Percentiles rank a stretch among this genome's conserved stretches.
Conservation (phyloP, 345 rosid genomes). For the Moringa oleifera region DNA sequence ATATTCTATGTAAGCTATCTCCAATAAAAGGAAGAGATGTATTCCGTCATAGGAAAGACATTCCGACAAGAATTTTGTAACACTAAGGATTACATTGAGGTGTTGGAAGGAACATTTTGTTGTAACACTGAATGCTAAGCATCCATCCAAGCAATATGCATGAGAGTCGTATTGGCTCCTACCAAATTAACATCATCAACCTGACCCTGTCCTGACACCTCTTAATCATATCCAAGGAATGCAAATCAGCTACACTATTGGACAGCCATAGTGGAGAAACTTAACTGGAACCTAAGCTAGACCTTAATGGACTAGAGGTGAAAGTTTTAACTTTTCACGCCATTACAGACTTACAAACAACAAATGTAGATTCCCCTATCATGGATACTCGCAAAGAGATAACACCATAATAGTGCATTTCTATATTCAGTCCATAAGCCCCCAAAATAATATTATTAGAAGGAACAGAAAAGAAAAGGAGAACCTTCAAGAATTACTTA, state of each 20-base stretch:
- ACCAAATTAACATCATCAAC: constrained; percentile 1
- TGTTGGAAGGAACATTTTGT: neutral
- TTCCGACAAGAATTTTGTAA: neutral
- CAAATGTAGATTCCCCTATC: too few species aligned
- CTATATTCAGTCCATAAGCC: too few species aligned
- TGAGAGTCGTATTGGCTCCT: neutral
- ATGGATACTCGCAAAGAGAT: too few species aligned
- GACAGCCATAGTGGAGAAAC: neutral
- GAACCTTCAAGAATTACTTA: too few species aligned
- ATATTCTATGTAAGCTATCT: constrained; percentile 8
- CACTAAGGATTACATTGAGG: neutral
- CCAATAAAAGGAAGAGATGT: constrained; percentile 1
- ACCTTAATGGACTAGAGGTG: neutral
- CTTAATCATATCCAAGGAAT: constrained; percentile 1
- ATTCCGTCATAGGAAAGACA: constrained; percentile 6
- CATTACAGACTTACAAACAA: too few species aligned
- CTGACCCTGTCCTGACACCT: neutral
- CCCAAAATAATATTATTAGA: too few species aligned
- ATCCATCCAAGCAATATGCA: neutral
- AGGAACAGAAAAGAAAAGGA: too few species aligned
- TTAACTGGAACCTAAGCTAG: neutral
- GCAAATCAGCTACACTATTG: neutral
- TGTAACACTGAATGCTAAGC: too few species aligned
- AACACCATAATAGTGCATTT: too few species aligned
- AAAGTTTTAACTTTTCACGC: neutral